These are phyloP conservation scores for Hericium erinaceus DNA, from an alignment of 768 basidiomycete genomes.

Conservation along the genomic window DNA sequence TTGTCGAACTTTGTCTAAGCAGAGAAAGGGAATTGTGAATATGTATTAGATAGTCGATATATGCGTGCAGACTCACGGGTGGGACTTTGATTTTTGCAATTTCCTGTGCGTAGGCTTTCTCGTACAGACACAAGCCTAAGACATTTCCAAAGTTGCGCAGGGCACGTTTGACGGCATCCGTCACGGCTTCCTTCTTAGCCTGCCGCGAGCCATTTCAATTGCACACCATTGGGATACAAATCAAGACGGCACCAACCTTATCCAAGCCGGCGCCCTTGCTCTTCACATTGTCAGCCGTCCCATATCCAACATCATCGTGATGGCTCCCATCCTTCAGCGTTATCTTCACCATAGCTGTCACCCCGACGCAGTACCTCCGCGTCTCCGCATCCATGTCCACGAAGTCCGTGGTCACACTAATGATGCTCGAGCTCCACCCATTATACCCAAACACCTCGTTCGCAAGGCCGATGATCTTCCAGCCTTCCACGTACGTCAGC, in stretches of 20 bases:
- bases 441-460: conserved; percentile 99
- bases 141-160: conserved; percentile 90
- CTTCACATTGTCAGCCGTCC: conserved; percentile 75
- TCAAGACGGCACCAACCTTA: conserved; percentile 50
- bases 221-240: background rate
- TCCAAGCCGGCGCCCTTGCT: conserved; percentile 82
- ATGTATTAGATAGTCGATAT: background rate
- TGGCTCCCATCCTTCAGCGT: conserved; percentile 78
- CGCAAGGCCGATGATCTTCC: conserved; percentile 96
- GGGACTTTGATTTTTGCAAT: conserved; percentile 81
- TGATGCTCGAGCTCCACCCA: conserved; percentile 82
- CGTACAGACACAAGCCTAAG: conserved; percentile 95
- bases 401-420: conserved; percentile 69
- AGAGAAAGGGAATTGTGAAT: background rate
- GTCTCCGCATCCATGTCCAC: conserved; percentile 67
- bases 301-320: conserved; percentile 95
- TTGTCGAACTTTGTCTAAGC: conserved; percentile 59
- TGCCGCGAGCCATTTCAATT: conserved; percentile 21
- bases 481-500: conserved; percentile 91
- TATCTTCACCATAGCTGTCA: conserved; percentile 80
- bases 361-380: conserved; percentile 57
- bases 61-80: conserved; percentile 42
- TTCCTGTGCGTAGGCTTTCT: conserved; percentile 81
- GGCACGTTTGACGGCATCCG: conserved; percentile 87
- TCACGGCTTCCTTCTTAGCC: conserved; percentile 98